Evolutionary conservation across 495 filamentous ascomycete species (phyloP).

Genomic region (Xylaria scruposa): DNA sequence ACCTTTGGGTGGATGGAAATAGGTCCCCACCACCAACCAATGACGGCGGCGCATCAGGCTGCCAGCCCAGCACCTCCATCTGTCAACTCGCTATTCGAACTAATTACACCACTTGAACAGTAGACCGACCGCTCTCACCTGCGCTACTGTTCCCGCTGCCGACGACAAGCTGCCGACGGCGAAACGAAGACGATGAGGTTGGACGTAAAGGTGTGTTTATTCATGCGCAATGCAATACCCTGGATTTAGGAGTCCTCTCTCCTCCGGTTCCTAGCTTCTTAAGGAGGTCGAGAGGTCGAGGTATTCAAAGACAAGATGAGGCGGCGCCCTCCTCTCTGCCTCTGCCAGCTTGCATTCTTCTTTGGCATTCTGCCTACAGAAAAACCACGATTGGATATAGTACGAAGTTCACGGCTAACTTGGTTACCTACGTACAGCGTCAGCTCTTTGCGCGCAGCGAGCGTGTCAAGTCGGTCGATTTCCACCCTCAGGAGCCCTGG

Average conservation of each 20-base stretch:
- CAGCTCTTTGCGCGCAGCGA: conserved; percentile 84
- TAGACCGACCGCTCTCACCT: conserved; percentile 13
- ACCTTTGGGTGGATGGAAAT: conserved; percentile 14
- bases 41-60: conserved; percentile 5
- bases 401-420: conserved; percentile 34
- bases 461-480: conserved; percentile 97
- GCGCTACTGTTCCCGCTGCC: neutral
- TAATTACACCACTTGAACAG: conserved; percentile 9
- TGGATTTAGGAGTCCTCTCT: neutral
- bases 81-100: conserved; percentile 20
- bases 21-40: conserved; percentile 10
- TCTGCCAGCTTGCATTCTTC: conserved; percentile 3
- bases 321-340: conserved; percentile 31
- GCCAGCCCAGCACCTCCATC: conserved; percentile 23
- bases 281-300: neutral
- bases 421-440: conserved; percentile 62
- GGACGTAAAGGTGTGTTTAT: conserved; percentile 81
- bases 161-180: neutral
- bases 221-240: conserved; percentile 30
- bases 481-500: conserved; percentile 96
- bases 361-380: no score
- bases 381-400: neutral
- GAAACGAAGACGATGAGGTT: conserved; percentile 68
- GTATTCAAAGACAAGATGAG: conserved; percentile 15
- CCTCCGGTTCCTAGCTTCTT: conserved; percentile 19